phyloP scores from a whole-genome alignment of 495 filamentous ascomycete species.

The Penicillium macrosclerotiorum region DNA sequence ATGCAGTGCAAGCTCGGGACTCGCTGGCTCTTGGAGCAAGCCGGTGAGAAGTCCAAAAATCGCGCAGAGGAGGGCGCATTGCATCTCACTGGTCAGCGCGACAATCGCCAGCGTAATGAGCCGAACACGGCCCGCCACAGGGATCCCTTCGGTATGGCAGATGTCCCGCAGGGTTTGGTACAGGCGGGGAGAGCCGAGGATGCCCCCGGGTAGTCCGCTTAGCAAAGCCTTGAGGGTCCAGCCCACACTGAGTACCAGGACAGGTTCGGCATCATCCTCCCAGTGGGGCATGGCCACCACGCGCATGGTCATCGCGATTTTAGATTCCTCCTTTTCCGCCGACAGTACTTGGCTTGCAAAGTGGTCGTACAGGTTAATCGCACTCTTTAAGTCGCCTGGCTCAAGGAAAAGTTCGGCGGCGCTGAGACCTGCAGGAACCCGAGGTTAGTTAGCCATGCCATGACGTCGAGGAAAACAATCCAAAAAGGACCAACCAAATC shows the following conservation, averaged over 20 bases:
- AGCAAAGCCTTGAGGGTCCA: conserved; percentile 71
- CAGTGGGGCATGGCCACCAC: conserved; percentile 20
- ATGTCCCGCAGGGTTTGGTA: conserved; percentile 67
- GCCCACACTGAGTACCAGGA: conserved; percentile 63
- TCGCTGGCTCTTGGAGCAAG: conserved; percentile 25
- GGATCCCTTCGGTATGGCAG: conserved; percentile 43
- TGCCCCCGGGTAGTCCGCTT: conserved; percentile 67
- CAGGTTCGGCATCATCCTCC: conserved; percentile 23
- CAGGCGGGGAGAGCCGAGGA: conserved; percentile 64
- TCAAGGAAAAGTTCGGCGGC: conserved; percentile 31
- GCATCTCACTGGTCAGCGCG: conserved; percentile 35
- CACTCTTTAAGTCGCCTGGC: conserved; percentile 30
- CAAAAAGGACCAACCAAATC: conserved; percentile 54
- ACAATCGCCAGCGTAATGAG: conserved; percentile 40
- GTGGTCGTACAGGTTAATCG: conserved; percentile 34
- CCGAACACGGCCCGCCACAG: conserved; percentile 31
- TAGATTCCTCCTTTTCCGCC: conserved; percentile 30
- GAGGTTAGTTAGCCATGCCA: conserved; percentile 6
- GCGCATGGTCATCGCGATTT: conserved; percentile 34
- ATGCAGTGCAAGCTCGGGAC: no score
- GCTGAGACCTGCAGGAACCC: conserved; percentile 17
- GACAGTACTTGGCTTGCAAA: conserved; percentile 38
- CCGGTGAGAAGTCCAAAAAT: conserved; percentile 37
- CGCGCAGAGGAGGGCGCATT: conserved; percentile 41
- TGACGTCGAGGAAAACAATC: conserved; percentile 5